These are phyloP conservation scores for Scedosporium aurantiacum DNA, from an alignment of 2,329 filamentous ascomycete genomes.

Conservation along the genomic window DNA sequence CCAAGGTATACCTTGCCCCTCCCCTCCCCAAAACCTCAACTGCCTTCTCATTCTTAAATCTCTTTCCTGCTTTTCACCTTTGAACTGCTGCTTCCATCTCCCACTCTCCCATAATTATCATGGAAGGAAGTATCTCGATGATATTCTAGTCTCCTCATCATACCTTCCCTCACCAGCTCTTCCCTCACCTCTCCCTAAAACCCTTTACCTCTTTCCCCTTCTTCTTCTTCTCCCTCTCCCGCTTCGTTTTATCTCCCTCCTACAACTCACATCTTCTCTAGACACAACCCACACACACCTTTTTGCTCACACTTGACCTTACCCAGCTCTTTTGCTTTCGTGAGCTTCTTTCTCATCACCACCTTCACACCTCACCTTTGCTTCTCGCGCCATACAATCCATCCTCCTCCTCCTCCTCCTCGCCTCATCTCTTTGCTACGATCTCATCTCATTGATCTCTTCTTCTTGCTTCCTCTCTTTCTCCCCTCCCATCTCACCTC, in stretches of 20 bases:
- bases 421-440: slow-evolving; percentile 8
- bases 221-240: slow-evolving; percentile 12
- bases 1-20: neutral
- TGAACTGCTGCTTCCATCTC: neutral
- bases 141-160: neutral
- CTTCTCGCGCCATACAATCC: slow-evolving; percentile 10
- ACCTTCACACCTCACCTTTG: slow-evolving; percentile 12
- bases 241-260: slow-evolving; percentile 14
- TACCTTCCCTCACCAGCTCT: slow-evolving; percentile 2
- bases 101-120: neutral
- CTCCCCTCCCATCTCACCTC: slow-evolving; percentile 10
- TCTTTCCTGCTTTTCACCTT: neutral
- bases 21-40: neutral
- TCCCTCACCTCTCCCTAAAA: neutral
- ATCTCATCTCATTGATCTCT: neutral
- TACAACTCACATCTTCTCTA: slow-evolving; percentile 13
- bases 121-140: slow-evolving; percentile 5
- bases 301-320: slow-evolving; percentile 8
- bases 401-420: slow-evolving; percentile 12
- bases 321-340: slow-evolving; percentile 14
- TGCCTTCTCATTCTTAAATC: neutral
- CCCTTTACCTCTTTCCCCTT: slow-evolving; percentile 8
- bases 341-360: slow-evolving; percentile 14
- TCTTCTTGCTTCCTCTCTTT: slow-evolving; percentile 11
- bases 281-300: neutral